Evolutionary conservation across 768 basidiomycete genomes (phyloP).

Genomic region (Cystobasidium tubakii): DNA sequence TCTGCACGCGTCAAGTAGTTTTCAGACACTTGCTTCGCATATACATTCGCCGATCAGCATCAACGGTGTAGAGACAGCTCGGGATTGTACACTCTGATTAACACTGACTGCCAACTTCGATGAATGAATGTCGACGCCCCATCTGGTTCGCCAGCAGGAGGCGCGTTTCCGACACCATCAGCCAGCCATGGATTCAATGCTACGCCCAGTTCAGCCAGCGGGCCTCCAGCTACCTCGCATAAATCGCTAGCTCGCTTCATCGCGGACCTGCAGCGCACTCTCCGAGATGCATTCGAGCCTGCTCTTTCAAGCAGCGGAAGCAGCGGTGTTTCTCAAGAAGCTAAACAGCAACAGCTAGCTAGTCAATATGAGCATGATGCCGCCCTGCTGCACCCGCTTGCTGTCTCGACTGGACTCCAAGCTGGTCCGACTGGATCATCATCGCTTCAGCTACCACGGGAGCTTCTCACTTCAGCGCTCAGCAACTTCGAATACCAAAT

Average conservation of each 20-base stretch:
- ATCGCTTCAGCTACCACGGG: constrained; percentile 4
- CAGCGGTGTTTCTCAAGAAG: not conserved
- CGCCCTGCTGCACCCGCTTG: not conserved
- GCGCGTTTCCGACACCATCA: not conserved
- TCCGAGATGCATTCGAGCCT: constrained; percentile 4
- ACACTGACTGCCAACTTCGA: not conserved
- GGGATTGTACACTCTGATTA: too few relatives aligned
- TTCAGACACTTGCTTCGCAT: too few relatives aligned
- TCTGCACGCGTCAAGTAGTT: too few relatives aligned
- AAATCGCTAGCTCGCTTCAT: constrained; percentile 7
- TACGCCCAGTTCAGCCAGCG: not conserved
- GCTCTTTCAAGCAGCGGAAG: not conserved
- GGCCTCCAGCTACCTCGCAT: not conserved
- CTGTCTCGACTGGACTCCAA: not conserved
- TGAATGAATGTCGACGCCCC: constrained; percentile 15
- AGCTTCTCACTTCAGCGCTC: constrained; percentile 17
- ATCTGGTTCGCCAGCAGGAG: constrained; percentile 17
- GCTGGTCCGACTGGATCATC: not conserved
- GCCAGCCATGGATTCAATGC: not conserved
- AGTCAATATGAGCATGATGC: not conserved
- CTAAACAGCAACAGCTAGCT: too few relatives aligned
- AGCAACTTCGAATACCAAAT: constrained; percentile 18
- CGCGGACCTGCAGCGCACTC: not conserved
- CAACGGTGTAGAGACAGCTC: too few relatives aligned
- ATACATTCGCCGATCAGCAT: too few relatives aligned